phyloP scores from a whole-genome alignment of 2,329 filamentous ascomycete species.

The Penicillium italicum region DNA sequence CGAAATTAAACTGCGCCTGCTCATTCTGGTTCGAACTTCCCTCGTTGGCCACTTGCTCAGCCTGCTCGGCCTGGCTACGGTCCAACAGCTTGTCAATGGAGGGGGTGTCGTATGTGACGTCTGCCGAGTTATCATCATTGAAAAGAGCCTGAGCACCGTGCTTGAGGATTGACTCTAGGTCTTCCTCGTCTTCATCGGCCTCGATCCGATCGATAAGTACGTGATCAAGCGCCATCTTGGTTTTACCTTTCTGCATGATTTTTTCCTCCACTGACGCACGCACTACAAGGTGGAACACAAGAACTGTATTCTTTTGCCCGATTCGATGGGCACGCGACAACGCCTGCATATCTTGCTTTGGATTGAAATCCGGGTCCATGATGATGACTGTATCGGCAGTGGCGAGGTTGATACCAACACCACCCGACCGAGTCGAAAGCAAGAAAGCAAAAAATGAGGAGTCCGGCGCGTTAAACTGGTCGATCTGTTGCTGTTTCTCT shows the following conservation, averaged over 20 bases:
- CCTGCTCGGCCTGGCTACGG: slow-evolving; percentile 74
- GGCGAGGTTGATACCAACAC: slow-evolving; percentile 95
- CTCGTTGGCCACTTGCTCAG: slow-evolving; percentile 53
- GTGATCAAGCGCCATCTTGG: slow-evolving; percentile 94
- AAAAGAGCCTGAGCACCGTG: slow-evolving; percentile 87
- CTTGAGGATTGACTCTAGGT: slow-evolving; percentile 81
- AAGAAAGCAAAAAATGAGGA: slow-evolving; percentile 86
- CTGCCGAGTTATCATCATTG: slow-evolving; percentile 63
- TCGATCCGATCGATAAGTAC: slow-evolving; percentile 91
- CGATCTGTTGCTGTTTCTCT: slow-evolving; percentile 91
- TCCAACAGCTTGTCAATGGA: slow-evolving; percentile 91
- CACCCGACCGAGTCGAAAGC: slow-evolving; percentile 88
- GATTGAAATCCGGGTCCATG: slow-evolving; percentile 94
- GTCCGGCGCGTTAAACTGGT: slow-evolving; percentile 82
- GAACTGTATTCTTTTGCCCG: slow-evolving; percentile 90
- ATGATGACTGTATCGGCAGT: slow-evolving; percentile 98
- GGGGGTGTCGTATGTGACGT: slow-evolving; percentile 75
- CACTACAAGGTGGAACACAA: slow-evolving; percentile 93
- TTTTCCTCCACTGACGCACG: slow-evolving; percentile 87
- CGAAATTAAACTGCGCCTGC: slow-evolving; percentile 82
- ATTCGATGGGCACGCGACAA: slow-evolving; percentile 93
- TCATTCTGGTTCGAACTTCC: slow-evolving; percentile 39
- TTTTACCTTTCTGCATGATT: slow-evolving; percentile 91
- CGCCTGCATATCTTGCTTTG: slow-evolving; percentile 95
- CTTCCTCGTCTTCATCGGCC: slow-evolving; percentile 72